Percentiles rank a stretch among this genome's conserved stretches.
Conservation (phyloP, 768 basidiomycete genomes). For the Russula abietina region DNA sequence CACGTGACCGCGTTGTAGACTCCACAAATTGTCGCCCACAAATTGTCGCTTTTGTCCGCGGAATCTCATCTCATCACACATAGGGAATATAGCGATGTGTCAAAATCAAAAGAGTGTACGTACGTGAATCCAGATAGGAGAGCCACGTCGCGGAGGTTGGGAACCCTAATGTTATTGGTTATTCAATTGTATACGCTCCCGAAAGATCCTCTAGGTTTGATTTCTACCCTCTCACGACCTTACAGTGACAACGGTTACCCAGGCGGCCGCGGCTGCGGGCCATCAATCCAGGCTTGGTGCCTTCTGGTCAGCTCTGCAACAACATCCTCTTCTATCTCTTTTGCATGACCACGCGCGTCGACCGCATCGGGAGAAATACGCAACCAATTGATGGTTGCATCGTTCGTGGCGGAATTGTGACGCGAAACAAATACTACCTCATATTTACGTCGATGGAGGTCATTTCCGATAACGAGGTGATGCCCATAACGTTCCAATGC, state of each 20-base stretch:
- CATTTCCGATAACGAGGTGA: slow-evolving; percentile 95
- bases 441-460: slow-evolving; percentile 83
- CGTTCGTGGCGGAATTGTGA: slow-evolving; percentile 22
- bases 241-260: background rate
- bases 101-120: too few species aligned
- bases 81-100: too few species aligned
- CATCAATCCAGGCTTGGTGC: slow-evolving; percentile 65
- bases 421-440: slow-evolving; percentile 89
- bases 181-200: background rate
- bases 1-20: slow-evolving; percentile 15
- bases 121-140: background rate
- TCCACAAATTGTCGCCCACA: too few species aligned
- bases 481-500: slow-evolving; percentile 94
- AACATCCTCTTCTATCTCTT: slow-evolving; percentile 94
- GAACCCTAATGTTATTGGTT: background rate
- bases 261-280: background rate
- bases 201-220: background rate
- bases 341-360: slow-evolving; percentile 32
- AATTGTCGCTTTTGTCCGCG: background rate
- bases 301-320: slow-evolving; percentile 65
- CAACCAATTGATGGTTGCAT: slow-evolving; percentile 57
- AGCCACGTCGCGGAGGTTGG: background rate
- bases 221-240: background rate
- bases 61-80: background rate
- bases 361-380: slow-evolving; percentile 43